Conservation (phyloP, 208 protist species). For the Porcisia deanei region DNA sequence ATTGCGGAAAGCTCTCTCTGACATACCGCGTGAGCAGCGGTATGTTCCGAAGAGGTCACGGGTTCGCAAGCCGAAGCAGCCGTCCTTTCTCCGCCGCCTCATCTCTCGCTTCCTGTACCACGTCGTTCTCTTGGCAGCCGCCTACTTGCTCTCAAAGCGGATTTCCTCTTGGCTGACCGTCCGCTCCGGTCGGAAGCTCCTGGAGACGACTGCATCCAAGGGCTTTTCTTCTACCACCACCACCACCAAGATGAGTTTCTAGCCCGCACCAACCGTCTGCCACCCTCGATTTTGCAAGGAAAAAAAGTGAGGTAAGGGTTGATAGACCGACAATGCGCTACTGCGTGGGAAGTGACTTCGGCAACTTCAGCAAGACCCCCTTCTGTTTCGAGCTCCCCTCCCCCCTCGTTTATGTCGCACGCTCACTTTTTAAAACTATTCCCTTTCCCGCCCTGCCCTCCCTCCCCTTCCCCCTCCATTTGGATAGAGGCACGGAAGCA, state of each 20-base stretch:
- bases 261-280: neutral
- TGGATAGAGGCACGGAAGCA: neutral
- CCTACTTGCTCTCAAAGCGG: conserved; percentile 42
- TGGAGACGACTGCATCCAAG: conserved; percentile 15
- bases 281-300: neutral
- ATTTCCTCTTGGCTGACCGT: conserved; percentile 24
- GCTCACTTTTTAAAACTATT: neutral
- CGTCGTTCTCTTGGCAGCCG: conserved; percentile 33
- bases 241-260: conserved; percentile 17
- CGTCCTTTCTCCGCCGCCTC: conserved; percentile 36
- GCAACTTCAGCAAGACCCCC: neutral
- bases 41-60: conserved; percentile 29
- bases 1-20: conserved; percentile 35
- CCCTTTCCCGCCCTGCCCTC: neutral
- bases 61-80: conserved; percentile 19
- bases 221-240: neutral
- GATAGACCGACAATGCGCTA: neutral
- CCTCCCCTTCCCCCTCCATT: neutral
- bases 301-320: neutral
- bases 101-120: conserved; percentile 39
- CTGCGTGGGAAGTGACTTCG: neutral
- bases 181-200: conserved; percentile 15
- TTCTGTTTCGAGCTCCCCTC: neutral
- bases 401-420: neutral
- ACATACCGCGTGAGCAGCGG: conserved; percentile 38